Evolutionary conservation across 495 filamentous ascomycete species (phyloP).

Genomic region (Thermothielavioides terrestris): DNA sequence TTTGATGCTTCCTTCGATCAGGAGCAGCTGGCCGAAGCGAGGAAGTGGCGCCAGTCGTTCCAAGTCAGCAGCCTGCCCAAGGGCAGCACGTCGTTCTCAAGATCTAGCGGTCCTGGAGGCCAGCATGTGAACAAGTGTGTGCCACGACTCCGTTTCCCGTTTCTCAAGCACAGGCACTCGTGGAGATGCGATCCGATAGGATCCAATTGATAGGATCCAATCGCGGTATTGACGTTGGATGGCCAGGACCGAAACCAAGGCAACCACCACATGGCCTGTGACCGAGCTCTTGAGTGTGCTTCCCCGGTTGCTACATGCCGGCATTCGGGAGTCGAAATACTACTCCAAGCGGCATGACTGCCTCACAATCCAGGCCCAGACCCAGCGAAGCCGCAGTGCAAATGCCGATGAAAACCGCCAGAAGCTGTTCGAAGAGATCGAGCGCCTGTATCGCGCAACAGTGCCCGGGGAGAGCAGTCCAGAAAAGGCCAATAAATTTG

Average conservation of each 20-base stretch:
- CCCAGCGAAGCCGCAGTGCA: slow-evolving; percentile 38
- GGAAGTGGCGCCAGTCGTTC: slow-evolving; percentile 67
- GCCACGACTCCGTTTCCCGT: too few relatives aligned
- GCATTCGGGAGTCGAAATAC: slow-evolving; percentile 60
- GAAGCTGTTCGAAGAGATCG: slow-evolving; percentile 44
- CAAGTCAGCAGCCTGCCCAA: slow-evolving; percentile 54
- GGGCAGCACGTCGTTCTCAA: slow-evolving; percentile 63
- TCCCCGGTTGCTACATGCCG: slow-evolving; percentile 57
- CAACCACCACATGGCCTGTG: slow-evolving; percentile 58
- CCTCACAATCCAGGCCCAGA: slow-evolving; percentile 37
- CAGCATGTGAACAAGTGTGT: slow-evolving; percentile 96
- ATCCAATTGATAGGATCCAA: too few relatives aligned
- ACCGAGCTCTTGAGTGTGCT: slow-evolving; percentile 50
- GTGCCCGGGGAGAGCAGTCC: slow-evolving; percentile 32
- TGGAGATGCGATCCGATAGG: too few relatives aligned
- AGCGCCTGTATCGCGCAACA: slow-evolving; percentile 50
- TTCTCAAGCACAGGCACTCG: too few relatives aligned
- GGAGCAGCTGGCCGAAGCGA: slow-evolving; percentile 58
- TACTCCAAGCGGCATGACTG: slow-evolving; percentile 54
- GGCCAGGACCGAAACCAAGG: slow-evolving; percentile 88
- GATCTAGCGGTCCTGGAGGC: slow-evolving; percentile 87
- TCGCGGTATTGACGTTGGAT: slow-evolving; percentile 2
- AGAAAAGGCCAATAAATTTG: slow-evolving; percentile 34
- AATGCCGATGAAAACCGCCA: slow-evolving; percentile 38
- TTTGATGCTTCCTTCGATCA: slow-evolving; percentile 37